These are phyloP conservation scores for Euryodendron excelsum DNA, from an alignment of 148 eudicot genomes.

Conservation along the genomic window DNA sequence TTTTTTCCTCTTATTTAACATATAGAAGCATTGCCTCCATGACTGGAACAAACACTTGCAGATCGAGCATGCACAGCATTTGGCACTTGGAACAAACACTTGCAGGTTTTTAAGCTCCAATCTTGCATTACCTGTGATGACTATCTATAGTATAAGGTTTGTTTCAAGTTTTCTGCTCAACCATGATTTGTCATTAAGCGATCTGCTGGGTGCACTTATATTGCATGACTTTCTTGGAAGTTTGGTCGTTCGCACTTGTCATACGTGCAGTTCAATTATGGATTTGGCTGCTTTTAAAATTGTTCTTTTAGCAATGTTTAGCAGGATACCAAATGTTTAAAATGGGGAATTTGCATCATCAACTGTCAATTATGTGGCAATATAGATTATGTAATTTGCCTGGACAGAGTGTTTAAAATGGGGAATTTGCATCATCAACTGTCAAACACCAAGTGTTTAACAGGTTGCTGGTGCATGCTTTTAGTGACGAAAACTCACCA, in stretches of 20 bases:
- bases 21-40: no score
- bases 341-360: constrained; percentile 28
- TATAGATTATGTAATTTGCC: not conserved
- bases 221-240: not conserved
- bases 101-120: constrained; percentile 54
- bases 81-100: constrained; percentile 58
- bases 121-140: not conserved
- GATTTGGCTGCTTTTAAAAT: not conserved
- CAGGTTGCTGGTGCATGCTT: not conserved
- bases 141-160: not conserved
- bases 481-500: no score
- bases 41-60: no score
- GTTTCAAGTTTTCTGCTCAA: no score
- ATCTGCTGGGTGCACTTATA: not conserved
- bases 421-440: not conserved
- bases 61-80: constrained; percentile 99
- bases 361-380: not conserved
- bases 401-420: not conserved
- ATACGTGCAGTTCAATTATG: not conserved
- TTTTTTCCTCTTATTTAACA: not conserved
- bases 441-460: not conserved
- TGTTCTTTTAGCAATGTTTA: not conserved
- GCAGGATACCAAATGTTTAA: not conserved
- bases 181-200: not conserved
- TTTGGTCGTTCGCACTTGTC: not conserved